A percentile compares a stretch with the other conserved stretches of the same genome.
phyloP scores from a whole-genome alignment of 2,329 filamentous ascomycete species.

The Colletotrichum tamarilloi region DNA sequence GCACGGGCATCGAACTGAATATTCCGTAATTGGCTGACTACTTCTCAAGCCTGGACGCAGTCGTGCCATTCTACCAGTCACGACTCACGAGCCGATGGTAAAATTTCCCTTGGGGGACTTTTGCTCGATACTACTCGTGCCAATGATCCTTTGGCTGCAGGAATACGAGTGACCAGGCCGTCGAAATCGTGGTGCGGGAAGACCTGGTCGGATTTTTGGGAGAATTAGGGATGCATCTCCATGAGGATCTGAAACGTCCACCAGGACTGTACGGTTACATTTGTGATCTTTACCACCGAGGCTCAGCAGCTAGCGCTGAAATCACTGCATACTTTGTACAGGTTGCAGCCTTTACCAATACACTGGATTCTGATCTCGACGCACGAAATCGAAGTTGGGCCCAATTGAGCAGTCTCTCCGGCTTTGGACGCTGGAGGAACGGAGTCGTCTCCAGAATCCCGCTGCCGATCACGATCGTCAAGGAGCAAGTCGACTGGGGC shows the following conservation, averaged over 20 bases:
- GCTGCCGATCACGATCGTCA: conserved; percentile 68
- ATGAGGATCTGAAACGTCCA: conserved; percentile 56
- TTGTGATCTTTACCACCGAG: conserved; percentile 69
- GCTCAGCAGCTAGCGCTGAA: conserved; percentile 68
- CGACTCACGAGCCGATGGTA: conserved; percentile 48
- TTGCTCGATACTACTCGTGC: conserved; percentile 70
- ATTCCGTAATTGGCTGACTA: no score
- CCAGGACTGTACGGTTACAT: conserved; percentile 68
- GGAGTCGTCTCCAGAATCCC: conserved; percentile 65
- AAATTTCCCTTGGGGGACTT: conserved; percentile 61
- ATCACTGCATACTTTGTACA: conserved; percentile 64
- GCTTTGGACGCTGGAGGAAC: conserved; percentile 55
- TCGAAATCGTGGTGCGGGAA: conserved; percentile 70
- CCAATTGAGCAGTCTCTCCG: conserved; percentile 64
- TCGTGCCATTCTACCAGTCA: no score
- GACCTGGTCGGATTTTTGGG: conserved; percentile 58
- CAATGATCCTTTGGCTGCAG: conserved; percentile 70
- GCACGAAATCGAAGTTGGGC: conserved; percentile 66
- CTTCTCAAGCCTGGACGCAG: no score
- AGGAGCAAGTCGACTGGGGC: conserved; percentile 60
- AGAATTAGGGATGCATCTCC: conserved; percentile 57
- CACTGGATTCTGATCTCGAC: conserved; percentile 59
- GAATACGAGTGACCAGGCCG: conserved; percentile 68
- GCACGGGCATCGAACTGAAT: neutral
- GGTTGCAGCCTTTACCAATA: conserved; percentile 52